Evolutionary conservation across 768 basidiomycete species (phyloP).

Genomic region (Auricularia sp.): DNA sequence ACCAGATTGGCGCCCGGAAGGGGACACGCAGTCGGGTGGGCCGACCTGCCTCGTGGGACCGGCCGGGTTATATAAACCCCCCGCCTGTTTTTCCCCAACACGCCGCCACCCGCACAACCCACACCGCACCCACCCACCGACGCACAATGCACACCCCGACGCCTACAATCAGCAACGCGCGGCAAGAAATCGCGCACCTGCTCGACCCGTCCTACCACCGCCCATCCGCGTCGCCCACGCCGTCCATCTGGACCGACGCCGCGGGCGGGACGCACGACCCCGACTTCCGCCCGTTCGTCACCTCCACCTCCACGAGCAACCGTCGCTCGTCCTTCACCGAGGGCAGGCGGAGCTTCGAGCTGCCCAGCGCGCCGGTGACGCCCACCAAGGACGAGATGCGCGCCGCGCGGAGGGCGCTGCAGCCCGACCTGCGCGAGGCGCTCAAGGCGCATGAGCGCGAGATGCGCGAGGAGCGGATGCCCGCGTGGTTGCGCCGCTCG

Average conservation of each 20-base stretch:
- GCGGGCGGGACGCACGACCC: not conserved
- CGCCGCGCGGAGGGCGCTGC: not conserved
- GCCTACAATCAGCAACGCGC: not conserved
- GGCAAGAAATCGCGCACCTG: not conserved
- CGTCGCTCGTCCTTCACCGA: not conserved
- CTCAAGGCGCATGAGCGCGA: not conserved
- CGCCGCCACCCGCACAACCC: too few relatives aligned
- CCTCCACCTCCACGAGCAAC: not conserved
- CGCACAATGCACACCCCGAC: too few relatives aligned
- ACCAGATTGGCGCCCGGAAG: too few relatives aligned
- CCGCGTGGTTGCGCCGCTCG: not conserved
- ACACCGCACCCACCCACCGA: too few relatives aligned
- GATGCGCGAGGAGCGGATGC: not conserved
- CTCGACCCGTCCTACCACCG: not conserved
- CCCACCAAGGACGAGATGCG: not conserved
- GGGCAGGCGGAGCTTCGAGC: not conserved
- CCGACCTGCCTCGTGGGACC: too few relatives aligned
- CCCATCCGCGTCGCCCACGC: not conserved
- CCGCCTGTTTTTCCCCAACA: too few relatives aligned
- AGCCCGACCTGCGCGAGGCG: not conserved
- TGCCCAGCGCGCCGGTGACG: not conserved
- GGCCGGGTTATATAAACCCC: too few relatives aligned
- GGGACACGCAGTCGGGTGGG: too few relatives aligned
- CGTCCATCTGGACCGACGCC: not conserved
- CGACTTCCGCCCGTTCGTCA: conserved; percentile 1